Base-by-base conservation (phyloP, 176 grass and related monocot genomes). In the Poa annua region DNA sequence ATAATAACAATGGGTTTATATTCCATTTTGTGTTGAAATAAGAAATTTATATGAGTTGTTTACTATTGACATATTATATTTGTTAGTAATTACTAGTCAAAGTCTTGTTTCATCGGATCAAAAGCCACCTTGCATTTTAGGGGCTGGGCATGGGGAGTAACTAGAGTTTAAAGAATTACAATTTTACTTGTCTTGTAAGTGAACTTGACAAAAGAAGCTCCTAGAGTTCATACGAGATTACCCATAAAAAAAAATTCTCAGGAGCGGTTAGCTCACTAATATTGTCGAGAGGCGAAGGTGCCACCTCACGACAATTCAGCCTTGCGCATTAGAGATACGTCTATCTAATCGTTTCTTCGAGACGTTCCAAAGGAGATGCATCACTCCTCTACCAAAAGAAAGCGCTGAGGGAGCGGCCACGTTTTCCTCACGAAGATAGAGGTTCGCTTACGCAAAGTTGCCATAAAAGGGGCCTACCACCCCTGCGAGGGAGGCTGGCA, bases 391-490 rank as follows among this genome's bases (percentile, higher is more conserved):
- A 19, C 3, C 11, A 26, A 73, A 73, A 73, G 70, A 19, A 49
- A 26, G 29, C 4, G 4, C 8, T 19, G 6, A 50, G 8, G 14
- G 24, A 73, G 22, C 22, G 42, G 1, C 24, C 45, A 32, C 1
- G 7, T 50, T 73, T 73, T 73, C 14, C 41, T 73, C 45, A 0
- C 8, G 3, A 16, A 73, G 70, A 0, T 4, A 19, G 45, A 8
- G 44, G 44, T 19, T 32, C 3, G 44, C 24, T 73, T 73, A 73
- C 70, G 70, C 70, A 50, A 73, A 32, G 70, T 50, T 32, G 13
- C 47, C 14, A 73, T 73, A 49, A 73, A 72, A 73, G 44, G 44
- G n/a, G 15, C 8, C 6, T 50, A 73, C 70, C 70, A 19, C 45
- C 14, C 13, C 4, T 25, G 2, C 7, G 1, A 3, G 13, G 42